Conservation (phyloP, 2,329 filamentous ascomycete genomes). For the Epichloe sibirici region DNA sequence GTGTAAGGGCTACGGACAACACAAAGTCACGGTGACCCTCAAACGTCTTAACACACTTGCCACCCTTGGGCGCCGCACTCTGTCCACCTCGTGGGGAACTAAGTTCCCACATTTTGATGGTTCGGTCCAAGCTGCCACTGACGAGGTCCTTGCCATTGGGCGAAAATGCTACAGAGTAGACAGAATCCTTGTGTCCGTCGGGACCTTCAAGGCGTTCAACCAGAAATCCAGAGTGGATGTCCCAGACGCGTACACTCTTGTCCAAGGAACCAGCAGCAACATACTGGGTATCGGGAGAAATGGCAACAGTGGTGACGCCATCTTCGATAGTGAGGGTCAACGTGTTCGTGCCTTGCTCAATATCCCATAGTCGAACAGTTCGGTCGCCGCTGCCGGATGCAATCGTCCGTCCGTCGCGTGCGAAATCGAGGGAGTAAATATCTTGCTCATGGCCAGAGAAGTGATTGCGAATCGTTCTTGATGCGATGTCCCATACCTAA, state of each 20-base stretch:
- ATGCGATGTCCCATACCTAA: conserved; percentile 88
- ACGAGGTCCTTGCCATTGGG: conserved; percentile 88
- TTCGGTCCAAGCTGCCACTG: conserved; percentile 90
- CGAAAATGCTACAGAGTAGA: conserved; percentile 93
- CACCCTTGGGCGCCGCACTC: conserved; percentile 61
- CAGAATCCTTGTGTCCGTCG: conserved; percentile 91
- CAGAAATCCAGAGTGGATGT: conserved; percentile 72
- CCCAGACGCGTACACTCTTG: conserved; percentile 97
- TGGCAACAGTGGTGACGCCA: conserved; percentile 92
- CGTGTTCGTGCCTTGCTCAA: conserved; percentile 70
- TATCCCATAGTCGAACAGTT: conserved; percentile 93
- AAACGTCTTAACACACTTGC: conserved; percentile 92
- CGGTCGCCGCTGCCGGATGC: conserved; percentile 91
- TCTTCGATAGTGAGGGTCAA: conserved; percentile 88
- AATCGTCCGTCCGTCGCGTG: conserved; percentile 84
- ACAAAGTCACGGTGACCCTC: conserved; percentile 98
- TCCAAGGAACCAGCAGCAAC: conserved; percentile 92
- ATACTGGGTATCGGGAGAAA: conserved; percentile 87
- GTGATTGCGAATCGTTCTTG: conserved; percentile 73
- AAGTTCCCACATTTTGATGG: conserved; percentile 99
- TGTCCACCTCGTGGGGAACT: conserved; percentile 56
- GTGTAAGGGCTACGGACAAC: conserved; percentile 86
- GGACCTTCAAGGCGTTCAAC: conserved; percentile 86
- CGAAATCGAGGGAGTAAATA: conserved; percentile 94
- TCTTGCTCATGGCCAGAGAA: conserved; percentile 98